A percentile compares a stretch with the other conserved stretches of the same genome.
Conservation (phyloP, 139 green algal genomes). For the Closterium sp. region DNA sequence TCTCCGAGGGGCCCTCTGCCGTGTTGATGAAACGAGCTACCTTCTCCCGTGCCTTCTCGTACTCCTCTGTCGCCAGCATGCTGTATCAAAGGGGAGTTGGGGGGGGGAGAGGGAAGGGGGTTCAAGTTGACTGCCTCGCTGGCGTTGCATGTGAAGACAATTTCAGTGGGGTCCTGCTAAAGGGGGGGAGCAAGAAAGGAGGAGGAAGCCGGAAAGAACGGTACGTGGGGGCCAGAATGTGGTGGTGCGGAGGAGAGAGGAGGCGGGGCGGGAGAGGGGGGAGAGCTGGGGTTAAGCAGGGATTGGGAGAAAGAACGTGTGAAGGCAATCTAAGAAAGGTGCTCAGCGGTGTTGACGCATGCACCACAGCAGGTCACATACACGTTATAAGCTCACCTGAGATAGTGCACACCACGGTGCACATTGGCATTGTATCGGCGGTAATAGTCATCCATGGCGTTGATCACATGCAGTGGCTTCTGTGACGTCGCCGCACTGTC, state of each 20-base stretch:
- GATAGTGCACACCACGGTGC: constrained; percentile 77
- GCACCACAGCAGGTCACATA: background rate
- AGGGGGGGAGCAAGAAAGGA: no score
- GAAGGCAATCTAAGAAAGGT: no score
- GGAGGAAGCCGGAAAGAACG: no score
- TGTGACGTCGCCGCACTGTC: constrained; percentile 97
- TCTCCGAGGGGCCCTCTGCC: constrained; percentile 60
- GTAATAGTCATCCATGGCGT: constrained; percentile 81
- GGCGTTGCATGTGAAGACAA: constrained; percentile 94
- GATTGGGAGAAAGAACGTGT: no score
- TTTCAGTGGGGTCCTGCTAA: constrained; percentile 63
- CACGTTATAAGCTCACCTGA: constrained; percentile 29
- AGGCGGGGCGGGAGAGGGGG: no score
- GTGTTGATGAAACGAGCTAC: constrained; percentile 83
- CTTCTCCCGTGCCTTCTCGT: constrained; percentile 83
- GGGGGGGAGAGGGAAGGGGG: no score
- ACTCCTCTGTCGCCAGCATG: constrained; percentile 77
- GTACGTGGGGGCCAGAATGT: no score
- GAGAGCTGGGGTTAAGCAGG: no score
- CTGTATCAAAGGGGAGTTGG: background rate
- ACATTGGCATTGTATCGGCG: constrained; percentile 92
- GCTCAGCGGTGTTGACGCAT: no score
- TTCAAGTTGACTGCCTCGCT: constrained; percentile 95
- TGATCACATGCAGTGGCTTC: constrained; percentile 76
- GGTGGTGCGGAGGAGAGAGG: no score